phyloP scores from a whole-genome alignment of 2,329 filamentous ascomycete species.

The Elsinoe australis region DNA sequence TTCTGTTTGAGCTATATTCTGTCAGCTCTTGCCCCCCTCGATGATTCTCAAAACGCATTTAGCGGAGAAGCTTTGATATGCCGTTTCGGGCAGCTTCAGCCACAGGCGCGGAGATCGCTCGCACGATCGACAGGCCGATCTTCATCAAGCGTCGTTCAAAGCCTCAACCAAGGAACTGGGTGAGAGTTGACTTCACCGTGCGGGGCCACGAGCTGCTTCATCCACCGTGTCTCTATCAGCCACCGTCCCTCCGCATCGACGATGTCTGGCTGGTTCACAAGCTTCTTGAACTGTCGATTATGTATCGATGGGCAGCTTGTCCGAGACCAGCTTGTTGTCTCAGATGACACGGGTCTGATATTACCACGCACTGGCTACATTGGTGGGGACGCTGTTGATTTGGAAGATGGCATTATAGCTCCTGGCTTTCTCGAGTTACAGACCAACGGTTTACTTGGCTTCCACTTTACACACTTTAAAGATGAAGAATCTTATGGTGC shows the following conservation, averaged over 20 bases:
- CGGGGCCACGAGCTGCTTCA: no score
- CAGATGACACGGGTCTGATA: conserved; percentile 39
- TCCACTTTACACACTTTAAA: conserved; percentile 47
- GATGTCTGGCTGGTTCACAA: conserved; percentile 36
- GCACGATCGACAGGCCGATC: neutral
- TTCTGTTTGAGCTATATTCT: neutral
- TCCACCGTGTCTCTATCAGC: conserved; percentile 2
- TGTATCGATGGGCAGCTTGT: conserved; percentile 38
- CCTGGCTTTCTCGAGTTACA: conserved; percentile 51
- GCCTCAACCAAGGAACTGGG: conserved; percentile 14
- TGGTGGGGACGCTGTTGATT: conserved; percentile 40
- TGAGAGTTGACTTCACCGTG: no score
- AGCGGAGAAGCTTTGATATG: conserved; percentile 7
- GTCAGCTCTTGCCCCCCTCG: neutral
- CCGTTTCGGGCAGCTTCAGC: conserved; percentile 8
- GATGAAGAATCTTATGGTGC: conserved; percentile 36
- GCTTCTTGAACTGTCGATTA: conserved; percentile 41
- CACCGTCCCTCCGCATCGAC: conserved; percentile 3
- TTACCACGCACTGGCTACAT: conserved; percentile 38
- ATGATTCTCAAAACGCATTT: neutral
- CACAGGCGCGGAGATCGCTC: neutral
- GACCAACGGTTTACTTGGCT: conserved; percentile 47
- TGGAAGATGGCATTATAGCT: conserved; percentile 44
- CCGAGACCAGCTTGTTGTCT: conserved; percentile 39
- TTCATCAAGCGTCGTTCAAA: neutral